Base-by-base conservation (phyloP, 169 alveolate genomes). In the Plasmodium berghei region DNA sequence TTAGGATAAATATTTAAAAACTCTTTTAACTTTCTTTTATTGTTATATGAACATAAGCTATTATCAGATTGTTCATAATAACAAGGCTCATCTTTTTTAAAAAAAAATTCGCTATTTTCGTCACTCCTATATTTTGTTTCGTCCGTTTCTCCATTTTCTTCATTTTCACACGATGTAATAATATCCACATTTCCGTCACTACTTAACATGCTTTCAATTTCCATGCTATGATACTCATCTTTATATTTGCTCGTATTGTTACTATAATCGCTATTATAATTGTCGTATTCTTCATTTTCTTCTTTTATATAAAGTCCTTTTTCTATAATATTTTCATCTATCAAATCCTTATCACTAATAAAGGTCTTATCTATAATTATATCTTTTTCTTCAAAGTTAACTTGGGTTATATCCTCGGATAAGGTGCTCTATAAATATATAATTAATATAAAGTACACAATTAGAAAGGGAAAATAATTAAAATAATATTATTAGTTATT, bases 341-440 rank as follows among this genome's bases (percentile, higher is more conserved):
- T 16, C 72, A 77, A 63, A 49, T 77, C 77, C 9, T 42, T 40
- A 1, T 77, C 75, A 6, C 45, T 52, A 77, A 77, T 77, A 59
- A 77, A 77, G 8, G 70, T 77, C 72, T 77, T 63, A 48, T 77
- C 70, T 16, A 77, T 64, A 18, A 77, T 66, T 77, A 16, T 62
- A 56, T 77, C 59, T 40, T 55, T 34, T 42, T 12, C 63, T 20
- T 64, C 72, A 24, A 77, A 77, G 14, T 49, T 77, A 14, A 52
- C 48, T 16, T 77, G 48, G 22, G n/a, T 77, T 63, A 77, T 64
- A 64, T 63, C 62, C 20, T 9, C 22, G 26, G 89, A 77, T 28
- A 34, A 26, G 52, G 63, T 70, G 34, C 54, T 75, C 89, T 77
- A 59, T 49, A 54, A 72, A 1, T 52, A 20, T 45, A 69, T 22